Evolutionary conservation across 768 basidiomycete genomes (phyloP), one percentile per base, ranked within the genome.

Genomic region (Boletus rubroflammeus): DNA sequence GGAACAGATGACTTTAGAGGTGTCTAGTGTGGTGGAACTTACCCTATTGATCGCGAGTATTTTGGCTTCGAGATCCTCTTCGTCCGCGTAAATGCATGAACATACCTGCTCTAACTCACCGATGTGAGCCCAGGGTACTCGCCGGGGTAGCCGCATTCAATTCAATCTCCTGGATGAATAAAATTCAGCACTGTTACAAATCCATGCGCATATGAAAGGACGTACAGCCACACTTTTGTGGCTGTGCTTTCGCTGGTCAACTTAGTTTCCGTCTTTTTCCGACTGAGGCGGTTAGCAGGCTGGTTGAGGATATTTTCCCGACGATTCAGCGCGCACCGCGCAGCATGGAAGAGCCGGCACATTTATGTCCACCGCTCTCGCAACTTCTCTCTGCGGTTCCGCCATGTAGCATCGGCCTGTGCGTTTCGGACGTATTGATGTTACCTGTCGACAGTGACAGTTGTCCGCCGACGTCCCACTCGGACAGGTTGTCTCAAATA

Each of bases 141-240:
- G 81, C 48, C 88, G 82, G 52, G 92, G 93, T 21, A 90, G 78
- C 56, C 80, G 76, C 88, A 90, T 89, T 28, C n/a, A n/a, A n/a
- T n/a, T n/a, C n/a, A n/a, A n/a, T 54, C 51, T 48, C 47, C 31
- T 35, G 43, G n/a, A 28, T 19, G 17, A 47, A 45, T 21, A 9
- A 36, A 31, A 14, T 21, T 46, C 6, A 41, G 36, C 6, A 6
- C 5, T 6, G 19, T 35, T 26, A 41, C 34, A 35, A 13, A 23
- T 53, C 5, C 29, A 11, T 25, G 29, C 29, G 17, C 10, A 29
- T 10, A 17, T n/a, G n/a, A n/a, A 10, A 21, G 11, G 39, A 21
- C 39, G 41, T 9, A 25, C 41, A 42, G 41, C 23, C 41, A 26
- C 15, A 9, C 0, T 2, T 3, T 8, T 15, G 17, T 43, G 42